These are phyloP conservation scores for Aspergillus cristatus DNA, from an alignment of 495 filamentous ascomycete species.

Conservation along the genomic window DNA sequence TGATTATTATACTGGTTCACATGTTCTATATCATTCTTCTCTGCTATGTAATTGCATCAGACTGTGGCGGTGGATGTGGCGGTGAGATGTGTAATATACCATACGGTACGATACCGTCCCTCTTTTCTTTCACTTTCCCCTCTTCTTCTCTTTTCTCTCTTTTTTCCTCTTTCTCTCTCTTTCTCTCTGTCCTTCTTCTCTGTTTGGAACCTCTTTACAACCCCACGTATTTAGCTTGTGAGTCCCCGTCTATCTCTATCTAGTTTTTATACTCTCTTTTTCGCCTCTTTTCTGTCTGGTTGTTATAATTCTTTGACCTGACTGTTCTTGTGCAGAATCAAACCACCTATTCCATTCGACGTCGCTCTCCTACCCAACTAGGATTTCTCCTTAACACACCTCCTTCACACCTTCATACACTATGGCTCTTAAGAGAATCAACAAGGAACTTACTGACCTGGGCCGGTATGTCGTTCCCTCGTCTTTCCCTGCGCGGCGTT, in stretches of 20 bases:
- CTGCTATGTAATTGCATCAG: too few relatives aligned
- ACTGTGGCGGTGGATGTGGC: too few relatives aligned
- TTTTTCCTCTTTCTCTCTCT: slow-evolving; percentile 6
- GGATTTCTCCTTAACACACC: background rate
- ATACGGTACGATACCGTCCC: background rate
- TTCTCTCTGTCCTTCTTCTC: slow-evolving; percentile 4
- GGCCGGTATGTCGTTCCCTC: slow-evolving; percentile 65
- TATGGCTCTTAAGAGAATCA: slow-evolving; percentile 99
- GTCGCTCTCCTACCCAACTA: slow-evolving; percentile 3
- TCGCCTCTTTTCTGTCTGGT: background rate
- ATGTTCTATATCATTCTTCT: too few relatives aligned
- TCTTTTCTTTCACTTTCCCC: slow-evolving; percentile 7
- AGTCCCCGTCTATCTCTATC: slow-evolving; percentile 21
- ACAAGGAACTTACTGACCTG: slow-evolving; percentile 99
- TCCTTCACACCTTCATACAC: slow-evolving; percentile 33
- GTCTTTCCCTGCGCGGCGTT: background rate
- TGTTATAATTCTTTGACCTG: too few relatives aligned
- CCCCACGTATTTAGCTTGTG: slow-evolving; percentile 18
- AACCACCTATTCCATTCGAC: slow-evolving; percentile 9
- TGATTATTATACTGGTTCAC: too few relatives aligned
- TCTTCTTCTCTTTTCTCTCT: slow-evolving; percentile 12
- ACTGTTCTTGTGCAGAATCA: slow-evolving; percentile 10
- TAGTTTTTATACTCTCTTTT: slow-evolving; percentile 16
- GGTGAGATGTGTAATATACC: background rate
- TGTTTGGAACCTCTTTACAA: slow-evolving; percentile 14